These are phyloP conservation scores for Ganoderma multipileum DNA, from an alignment of 1,284 basidiomycete genomes.

Conservation along the genomic window DNA sequence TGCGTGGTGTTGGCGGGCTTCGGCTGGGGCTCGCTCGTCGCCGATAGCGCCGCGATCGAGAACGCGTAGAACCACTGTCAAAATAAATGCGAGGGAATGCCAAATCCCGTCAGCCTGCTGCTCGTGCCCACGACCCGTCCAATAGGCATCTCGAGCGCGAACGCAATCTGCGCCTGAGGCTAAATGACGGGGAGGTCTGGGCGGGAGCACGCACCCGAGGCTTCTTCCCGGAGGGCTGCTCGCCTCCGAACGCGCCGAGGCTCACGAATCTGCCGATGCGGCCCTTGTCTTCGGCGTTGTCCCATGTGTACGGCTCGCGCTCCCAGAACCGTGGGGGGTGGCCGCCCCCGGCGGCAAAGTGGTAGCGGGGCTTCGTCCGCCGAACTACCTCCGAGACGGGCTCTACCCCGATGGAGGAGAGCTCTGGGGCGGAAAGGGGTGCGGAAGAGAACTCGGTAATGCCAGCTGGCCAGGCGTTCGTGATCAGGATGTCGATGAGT, in stretches of 20 bases:
- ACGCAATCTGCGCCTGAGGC: not conserved
- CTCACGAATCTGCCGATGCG: constrained; percentile 82
- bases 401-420: constrained; percentile 53
- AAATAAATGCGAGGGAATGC: not conserved
- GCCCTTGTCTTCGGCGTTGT: constrained; percentile 58
- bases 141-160: not conserved
- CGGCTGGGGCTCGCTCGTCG: constrained; percentile 43
- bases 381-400: constrained; percentile 75
- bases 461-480: constrained; percentile 79
- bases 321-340: constrained; percentile 85
- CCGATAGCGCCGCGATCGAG: constrained; percentile 55
- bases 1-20: constrained; percentile 72
- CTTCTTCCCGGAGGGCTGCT: constrained; percentile 70
- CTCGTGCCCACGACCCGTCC: not conserved
- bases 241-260: constrained; percentile 85
- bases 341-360: constrained; percentile 72
- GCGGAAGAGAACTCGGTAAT: constrained; percentile 70
- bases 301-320: constrained; percentile 89
- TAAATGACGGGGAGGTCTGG: not conserved
- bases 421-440: constrained; percentile 54
- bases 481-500: constrained; percentile 83
- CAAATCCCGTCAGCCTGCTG: not conserved
- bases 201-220: constrained; percentile 67
- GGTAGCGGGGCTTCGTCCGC: constrained; percentile 77
- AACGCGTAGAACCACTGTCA: constrained; percentile 82